Conservation (phyloP, 441 rosid species). For the Populus tomentosa region DNA sequence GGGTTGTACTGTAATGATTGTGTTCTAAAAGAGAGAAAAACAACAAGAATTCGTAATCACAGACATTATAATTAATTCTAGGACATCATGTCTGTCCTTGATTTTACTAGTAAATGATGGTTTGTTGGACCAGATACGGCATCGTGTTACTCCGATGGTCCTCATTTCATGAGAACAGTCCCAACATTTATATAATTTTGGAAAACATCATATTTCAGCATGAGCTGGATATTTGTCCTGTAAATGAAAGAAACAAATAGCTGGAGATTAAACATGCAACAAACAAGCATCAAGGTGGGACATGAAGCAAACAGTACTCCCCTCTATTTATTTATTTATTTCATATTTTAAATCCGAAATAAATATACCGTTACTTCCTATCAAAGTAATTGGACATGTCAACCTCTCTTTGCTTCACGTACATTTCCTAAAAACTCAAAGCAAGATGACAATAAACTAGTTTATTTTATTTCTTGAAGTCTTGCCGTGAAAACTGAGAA, state of each 20-base stretch:
- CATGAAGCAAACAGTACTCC: neutral
- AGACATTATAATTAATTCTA: neutral
- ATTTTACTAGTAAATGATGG: neutral
- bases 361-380: too few species aligned
- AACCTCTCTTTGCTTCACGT: neutral
- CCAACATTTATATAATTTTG: neutral
- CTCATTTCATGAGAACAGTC: neutral
- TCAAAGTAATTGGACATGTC: neutral
- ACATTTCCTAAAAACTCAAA: neutral
- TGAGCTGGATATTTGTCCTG: neutral
- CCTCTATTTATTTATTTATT: neutral
- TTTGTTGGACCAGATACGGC: slow-evolving; percentile 9
- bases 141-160: neutral
- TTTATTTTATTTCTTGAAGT: neutral
- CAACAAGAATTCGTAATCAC: neutral
- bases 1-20: too few species aligned
- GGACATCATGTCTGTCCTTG: too few species aligned
- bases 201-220: neutral
- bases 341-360: too few species aligned
- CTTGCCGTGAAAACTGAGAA: too few species aligned
- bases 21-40: too few species aligned
- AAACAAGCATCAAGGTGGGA: neutral
- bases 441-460: neutral
- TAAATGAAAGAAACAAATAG: neutral
- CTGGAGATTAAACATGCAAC: neutral